phyloP scores from a whole-genome alignment of 192 early-diverging fungal species.

The Coemansia sp. region DNA sequence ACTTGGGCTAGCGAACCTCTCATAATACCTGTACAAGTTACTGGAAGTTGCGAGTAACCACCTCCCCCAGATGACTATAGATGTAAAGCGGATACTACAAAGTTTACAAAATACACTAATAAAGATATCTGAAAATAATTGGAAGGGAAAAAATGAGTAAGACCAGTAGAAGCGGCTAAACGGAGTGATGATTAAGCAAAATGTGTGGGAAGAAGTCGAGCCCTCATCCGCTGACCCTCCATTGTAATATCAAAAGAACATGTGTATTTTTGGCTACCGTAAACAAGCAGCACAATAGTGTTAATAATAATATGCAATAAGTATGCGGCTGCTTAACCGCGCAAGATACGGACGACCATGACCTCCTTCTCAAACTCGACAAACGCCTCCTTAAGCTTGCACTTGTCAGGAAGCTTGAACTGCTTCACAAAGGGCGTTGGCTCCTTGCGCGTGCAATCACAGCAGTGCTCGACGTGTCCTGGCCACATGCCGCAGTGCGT shows the following conservation, averaged over 20 bases:
- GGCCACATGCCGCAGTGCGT: slow-evolving; percentile 59
- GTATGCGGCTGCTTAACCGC: slow-evolving; percentile 20
- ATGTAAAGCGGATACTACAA: background rate
- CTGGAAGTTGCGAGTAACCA: background rate
- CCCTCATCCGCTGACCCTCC: background rate
- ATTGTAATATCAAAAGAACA: background rate
- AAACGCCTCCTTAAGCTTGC: slow-evolving; percentile 43
- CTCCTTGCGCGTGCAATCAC: slow-evolving; percentile 55
- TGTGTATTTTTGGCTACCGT: background rate
- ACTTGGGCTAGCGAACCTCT: background rate
- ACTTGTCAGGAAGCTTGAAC: slow-evolving; percentile 45
- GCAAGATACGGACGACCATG: slow-evolving; percentile 50
- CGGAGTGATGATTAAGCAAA: background rate
- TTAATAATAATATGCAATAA: slow-evolving; percentile 9
- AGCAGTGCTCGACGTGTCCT: slow-evolving; percentile 54
- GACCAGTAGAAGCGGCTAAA: background rate
- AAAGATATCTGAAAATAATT: background rate
- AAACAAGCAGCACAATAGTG: background rate
- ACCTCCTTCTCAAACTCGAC: slow-evolving; percentile 59
- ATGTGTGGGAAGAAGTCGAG: background rate
- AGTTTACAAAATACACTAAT: background rate
- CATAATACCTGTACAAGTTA: background rate
- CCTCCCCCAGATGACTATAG: background rate
- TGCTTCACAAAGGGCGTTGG: slow-evolving; percentile 48
- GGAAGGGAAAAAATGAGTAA: too few relatives aligned